These are phyloP conservation scores for Camelina neglecta DNA, from an alignment of 345 rosid genomes.

Conservation along the genomic window DNA sequence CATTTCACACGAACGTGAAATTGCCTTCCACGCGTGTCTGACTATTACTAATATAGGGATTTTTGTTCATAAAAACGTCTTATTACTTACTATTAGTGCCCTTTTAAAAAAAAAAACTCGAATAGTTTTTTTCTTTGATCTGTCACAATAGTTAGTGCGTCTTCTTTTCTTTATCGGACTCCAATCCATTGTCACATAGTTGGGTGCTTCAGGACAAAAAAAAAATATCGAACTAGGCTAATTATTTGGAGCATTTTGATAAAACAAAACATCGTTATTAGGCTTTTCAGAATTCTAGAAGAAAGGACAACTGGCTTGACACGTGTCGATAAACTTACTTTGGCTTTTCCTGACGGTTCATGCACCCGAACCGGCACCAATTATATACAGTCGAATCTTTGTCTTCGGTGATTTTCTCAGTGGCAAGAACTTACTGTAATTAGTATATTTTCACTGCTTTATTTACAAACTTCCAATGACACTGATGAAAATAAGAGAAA, in stretches of 20 bases:
- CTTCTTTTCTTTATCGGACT: conserved; percentile 3
- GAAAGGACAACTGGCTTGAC: conserved; percentile 41
- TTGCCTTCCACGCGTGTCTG: conserved; percentile 28
- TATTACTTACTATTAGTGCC: background rate
- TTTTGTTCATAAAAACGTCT: background rate
- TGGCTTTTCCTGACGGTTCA: conserved; percentile 22
- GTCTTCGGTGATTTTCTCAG: background rate
- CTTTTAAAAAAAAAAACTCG: background rate
- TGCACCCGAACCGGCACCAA: conserved; percentile 33
- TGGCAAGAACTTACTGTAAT: background rate
- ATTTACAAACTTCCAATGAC: background rate
- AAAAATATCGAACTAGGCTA: background rate
- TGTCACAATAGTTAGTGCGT: conserved; percentile 35
- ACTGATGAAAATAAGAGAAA: background rate
- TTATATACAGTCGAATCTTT: conserved; percentile 5
- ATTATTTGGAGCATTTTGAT: conserved; percentile 32
- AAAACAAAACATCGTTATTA: conserved; percentile 35
- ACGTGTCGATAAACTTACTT: conserved; percentile 19
- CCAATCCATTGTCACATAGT: conserved; percentile 14
- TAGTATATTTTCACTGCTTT: background rate
- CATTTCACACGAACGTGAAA: conserved; percentile 31
- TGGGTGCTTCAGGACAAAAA: conserved; percentile 27
- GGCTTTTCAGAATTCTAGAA: conserved; percentile 43
- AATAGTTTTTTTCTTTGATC: background rate
- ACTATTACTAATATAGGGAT: too few relatives aligned